phyloP scores from a whole-genome alignment of 768 basidiomycete genomes.

The Rhizopogon roseolus region DNA sequence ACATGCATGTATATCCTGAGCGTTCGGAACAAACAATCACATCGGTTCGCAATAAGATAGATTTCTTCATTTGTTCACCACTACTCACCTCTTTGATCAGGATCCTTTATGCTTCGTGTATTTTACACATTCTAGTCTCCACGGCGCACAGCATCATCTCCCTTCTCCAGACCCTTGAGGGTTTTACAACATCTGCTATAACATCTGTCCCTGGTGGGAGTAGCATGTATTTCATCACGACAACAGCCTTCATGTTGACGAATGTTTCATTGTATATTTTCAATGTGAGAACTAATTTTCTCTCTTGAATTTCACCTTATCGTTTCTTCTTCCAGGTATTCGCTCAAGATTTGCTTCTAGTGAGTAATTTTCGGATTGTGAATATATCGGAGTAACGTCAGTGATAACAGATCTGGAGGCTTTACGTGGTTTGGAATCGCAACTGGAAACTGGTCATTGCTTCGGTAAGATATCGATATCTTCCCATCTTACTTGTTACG shows the following conservation, averaged over 20 bases:
- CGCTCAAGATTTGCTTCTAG: conserved; percentile 4
- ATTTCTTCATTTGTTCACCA: background rate
- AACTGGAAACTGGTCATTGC: background rate
- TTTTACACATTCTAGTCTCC: conserved; percentile 2
- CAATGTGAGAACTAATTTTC: background rate
- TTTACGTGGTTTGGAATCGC: conserved; percentile 4
- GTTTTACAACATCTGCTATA: background rate
- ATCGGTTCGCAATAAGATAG: background rate
- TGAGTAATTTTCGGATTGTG: background rate
- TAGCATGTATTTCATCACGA: background rate
- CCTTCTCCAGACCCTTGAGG: background rate
- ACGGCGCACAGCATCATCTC: conserved; percentile 3
- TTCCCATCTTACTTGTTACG: background rate
- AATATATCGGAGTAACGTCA: background rate
- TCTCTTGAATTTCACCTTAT: background rate
- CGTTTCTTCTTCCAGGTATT: background rate
- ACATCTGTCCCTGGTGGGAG: background rate
- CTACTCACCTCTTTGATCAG: background rate
- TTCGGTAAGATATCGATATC: background rate
- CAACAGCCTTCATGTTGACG: background rate
- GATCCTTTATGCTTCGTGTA: background rate
- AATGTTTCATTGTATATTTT: conserved; percentile 1
- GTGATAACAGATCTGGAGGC: conserved; percentile 5
- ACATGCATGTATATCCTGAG: conserved; percentile 1
- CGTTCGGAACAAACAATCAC: background rate